These are phyloP conservation scores for Naganishia friedmannii DNA, from an alignment of 768 basidiomycete species.

Conservation along the genomic window DNA sequence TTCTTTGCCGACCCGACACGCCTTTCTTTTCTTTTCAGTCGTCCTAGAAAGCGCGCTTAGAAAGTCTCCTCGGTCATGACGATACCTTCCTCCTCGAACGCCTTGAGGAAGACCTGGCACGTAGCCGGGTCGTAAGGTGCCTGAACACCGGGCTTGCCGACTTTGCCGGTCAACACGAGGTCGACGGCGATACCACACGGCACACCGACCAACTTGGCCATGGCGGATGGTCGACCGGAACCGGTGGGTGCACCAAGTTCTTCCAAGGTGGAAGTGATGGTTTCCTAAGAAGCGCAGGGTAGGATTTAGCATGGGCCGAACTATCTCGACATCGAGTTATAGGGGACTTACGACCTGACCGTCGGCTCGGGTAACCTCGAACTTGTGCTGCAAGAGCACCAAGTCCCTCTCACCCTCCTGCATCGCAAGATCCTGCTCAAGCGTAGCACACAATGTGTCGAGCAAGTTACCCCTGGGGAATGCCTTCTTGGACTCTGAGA, in stretches of 20 bases:
- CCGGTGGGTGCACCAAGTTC: conserved; percentile 71
- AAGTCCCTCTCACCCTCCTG: conserved; percentile 86
- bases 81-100: conserved; percentile 45
- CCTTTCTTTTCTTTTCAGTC: neutral
- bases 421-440: conserved; percentile 91
- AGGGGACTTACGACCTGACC: conserved; percentile 62
- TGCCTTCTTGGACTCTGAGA: conserved; percentile 65
- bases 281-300: conserved; percentile 59
- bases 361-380: conserved; percentile 82
- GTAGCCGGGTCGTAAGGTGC: conserved; percentile 74
- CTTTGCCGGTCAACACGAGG: conserved; percentile 79
- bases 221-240: conserved; percentile 63
- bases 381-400: conserved; percentile 98
- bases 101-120: conserved; percentile 43
- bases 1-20: neutral
- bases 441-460: conserved; percentile 84
- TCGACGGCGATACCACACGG: conserved; percentile 93
- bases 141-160: conserved; percentile 73
- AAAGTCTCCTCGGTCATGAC: conserved; percentile 49
- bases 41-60: conserved; percentile 26
- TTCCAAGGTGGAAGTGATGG: conserved; percentile 84
- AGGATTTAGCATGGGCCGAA: neutral
- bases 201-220: conserved; percentile 80
- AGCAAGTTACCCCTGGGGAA: conserved; percentile 67
- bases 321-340: neutral